Percentiles rank a stretch among this genome's conserved stretches.
Conservation (phyloP, 78 protist genomes). For the Dictyostelium brefeldianum region DNA sequence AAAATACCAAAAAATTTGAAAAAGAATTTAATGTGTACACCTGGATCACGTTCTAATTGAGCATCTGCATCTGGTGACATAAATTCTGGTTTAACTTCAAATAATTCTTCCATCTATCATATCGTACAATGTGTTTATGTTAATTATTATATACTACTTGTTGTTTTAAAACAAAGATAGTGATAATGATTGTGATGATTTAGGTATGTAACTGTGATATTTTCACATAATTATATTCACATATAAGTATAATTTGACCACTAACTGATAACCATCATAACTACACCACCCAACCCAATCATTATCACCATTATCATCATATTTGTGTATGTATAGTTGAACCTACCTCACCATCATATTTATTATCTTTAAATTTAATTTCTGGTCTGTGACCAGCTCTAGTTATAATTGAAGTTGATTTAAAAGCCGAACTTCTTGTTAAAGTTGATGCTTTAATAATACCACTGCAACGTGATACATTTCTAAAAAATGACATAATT, state of each 20-base stretch:
- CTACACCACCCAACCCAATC: no score
- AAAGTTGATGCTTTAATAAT: neutral
- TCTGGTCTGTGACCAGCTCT: constrained; percentile 64
- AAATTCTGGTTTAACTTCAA: constrained; percentile 56
- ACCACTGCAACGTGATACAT: neutral
- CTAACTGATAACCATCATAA: no score
- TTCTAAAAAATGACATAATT: neutral
- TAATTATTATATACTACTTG: neutral
- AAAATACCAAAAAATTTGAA: constrained; percentile 29
- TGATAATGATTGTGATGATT: no score
- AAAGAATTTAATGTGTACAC: constrained; percentile 12
- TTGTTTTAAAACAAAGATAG: neutral
- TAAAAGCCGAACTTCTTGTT: neutral
- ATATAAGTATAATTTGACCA: no score
- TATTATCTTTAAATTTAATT: constrained; percentile 31
- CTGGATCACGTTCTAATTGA: constrained; percentile 40
- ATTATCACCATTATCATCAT: neutral
- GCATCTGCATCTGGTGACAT: constrained; percentile 71
- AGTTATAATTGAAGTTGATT: neutral
- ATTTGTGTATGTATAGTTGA: neutral
- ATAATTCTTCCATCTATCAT: constrained; percentile 25
- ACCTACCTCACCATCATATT: constrained; percentile 59
- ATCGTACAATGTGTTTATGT: neutral
- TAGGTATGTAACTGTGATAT: no score
- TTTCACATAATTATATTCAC: no score